Percentiles rank a stretch among this genome's conserved stretches.
These are phyloP conservation scores for Exophiala aquamarina DNA, from an alignment of 2,329 filamentous ascomycete species.

Conservation along the genomic window DNA sequence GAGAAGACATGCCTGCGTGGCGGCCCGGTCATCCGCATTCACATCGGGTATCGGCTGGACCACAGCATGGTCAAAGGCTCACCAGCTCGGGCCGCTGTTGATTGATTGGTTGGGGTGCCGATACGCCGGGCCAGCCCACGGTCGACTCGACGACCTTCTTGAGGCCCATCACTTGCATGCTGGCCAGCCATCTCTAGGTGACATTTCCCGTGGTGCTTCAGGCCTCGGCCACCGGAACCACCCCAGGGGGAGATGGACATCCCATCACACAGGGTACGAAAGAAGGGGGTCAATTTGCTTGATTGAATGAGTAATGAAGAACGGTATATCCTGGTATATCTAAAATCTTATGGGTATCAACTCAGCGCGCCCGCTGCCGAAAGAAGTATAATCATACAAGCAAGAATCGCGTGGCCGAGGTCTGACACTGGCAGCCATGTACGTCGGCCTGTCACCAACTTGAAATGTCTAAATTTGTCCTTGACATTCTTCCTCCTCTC, in stretches of 20 bases:
- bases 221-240: not conserved
- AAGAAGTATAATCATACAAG: slow-evolving; percentile 12
- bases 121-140: too few species aligned
- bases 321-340: too few species aligned
- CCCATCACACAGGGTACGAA: not conserved
- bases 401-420: slow-evolving; percentile 4
- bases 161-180: too few species aligned
- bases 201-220: too few species aligned
- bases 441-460: slow-evolving; percentile 14
- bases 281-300: not conserved
- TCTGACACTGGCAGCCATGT: not conserved
- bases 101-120: too few species aligned
- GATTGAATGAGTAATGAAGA: too few species aligned
- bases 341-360: slow-evolving; percentile 1
- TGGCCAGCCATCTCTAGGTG: too few species aligned
- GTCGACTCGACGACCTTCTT: too few species aligned
- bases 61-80: too few species aligned
- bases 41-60: too few species aligned
- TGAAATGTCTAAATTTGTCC: slow-evolving; percentile 22
- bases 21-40: not conserved
- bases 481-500: slow-evolving; percentile 22
- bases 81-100: too few species aligned
- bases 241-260: not conserved
- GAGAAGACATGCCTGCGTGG: too few species aligned
- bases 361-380: slow-evolving; percentile 14